Percentiles rank a stretch among this genome's conserved stretches.
Evolutionary conservation across 2,329 filamentous ascomycete genomes (phyloP).

Genomic region (Epichloe amarillans): DNA sequence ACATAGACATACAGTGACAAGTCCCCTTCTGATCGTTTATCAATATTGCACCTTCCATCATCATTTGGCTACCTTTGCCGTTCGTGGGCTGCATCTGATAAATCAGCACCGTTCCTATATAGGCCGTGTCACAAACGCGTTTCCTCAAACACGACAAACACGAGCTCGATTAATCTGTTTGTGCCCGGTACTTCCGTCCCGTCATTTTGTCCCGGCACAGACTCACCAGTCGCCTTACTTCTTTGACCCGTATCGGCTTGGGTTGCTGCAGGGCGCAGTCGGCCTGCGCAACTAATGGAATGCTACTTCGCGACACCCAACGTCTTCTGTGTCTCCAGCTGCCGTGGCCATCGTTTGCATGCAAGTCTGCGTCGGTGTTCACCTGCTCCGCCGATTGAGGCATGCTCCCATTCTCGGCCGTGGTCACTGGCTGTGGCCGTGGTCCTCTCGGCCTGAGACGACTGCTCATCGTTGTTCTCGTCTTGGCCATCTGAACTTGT

Average conservation of each 20-base stretch:
- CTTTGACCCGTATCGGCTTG: constrained; percentile 16
- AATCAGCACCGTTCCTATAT: neutral
- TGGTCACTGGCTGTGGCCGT: neutral
- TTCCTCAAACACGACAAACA: neutral
- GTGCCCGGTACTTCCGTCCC: constrained; percentile 10
- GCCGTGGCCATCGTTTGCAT: neutral
- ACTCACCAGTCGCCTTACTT: constrained; percentile 17
- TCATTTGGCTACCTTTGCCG: too few species aligned
- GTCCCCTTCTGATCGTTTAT: neutral
- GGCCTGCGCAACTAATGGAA: constrained; percentile 14
- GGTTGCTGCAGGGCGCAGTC: constrained; percentile 20
- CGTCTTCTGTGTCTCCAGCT: constrained; percentile 8
- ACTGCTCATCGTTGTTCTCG: neutral
- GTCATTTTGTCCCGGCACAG: constrained; percentile 15
- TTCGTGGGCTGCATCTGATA: neutral
- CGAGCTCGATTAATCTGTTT: constrained; percentile 8
- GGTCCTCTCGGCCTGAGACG: neutral
- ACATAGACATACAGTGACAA: neutral
- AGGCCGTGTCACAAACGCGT: neutral
- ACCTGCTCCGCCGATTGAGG: neutral
- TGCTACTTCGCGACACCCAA: constrained; percentile 10
- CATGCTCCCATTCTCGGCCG: neutral
- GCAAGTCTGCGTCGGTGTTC: neutral
- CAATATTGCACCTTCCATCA: neutral
- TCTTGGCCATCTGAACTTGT: neutral